Base-by-base conservation (phyloP, 2,329 filamentous ascomycete genomes). In the Didymella arachidicola region DNA sequence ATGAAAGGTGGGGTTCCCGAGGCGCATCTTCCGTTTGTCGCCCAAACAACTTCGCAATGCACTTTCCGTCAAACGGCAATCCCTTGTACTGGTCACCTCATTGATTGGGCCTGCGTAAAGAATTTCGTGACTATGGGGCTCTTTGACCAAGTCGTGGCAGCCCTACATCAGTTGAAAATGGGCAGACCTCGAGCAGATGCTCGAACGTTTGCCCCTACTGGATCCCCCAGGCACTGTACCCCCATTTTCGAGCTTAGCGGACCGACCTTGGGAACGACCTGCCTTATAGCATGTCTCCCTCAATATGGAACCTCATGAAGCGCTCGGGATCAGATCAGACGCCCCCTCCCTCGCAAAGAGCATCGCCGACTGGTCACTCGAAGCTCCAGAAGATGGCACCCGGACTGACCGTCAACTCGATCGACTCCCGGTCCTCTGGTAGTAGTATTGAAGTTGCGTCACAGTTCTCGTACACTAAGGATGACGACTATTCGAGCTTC, bases 321-420 rank as follows among this genome's bases (percentile, higher is more conserved):
- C 71, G 73, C 46, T 64, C 69, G 53, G 57, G 57, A 36, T 56
- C 46, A 52, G 57, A 60, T 34, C 46, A 60, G 38, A 55, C 51
- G 36, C 42, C 57, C 19, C 51, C 57, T 16, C 53, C 68, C 10
- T 70, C 72, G 10, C 62, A 53, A 60, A 67, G 66, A 47, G 56
- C 64, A 34, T 64, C 67, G 12, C 51, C 66, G 5, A 51, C 46
- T 46, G 34, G 50, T 16, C 51, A 54, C 34, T 63, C 69, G n/a
- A 73, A 71, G 53, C 60, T 70, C 38, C 63, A 72, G 60, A 76
- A 72, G 61, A 76, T 76, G 75, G 65, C 74, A 25, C 72, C 74
- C 8, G 72, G 71, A 48, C 63, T 71, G 2, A 67, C 65, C 27
- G 54, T 60, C 26, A 68, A 72, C 25, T 65, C 71, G 7, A 58